Base-by-base conservation (phyloP, 2,329 filamentous ascomycete genomes). In the Fusarium citri region DNA sequence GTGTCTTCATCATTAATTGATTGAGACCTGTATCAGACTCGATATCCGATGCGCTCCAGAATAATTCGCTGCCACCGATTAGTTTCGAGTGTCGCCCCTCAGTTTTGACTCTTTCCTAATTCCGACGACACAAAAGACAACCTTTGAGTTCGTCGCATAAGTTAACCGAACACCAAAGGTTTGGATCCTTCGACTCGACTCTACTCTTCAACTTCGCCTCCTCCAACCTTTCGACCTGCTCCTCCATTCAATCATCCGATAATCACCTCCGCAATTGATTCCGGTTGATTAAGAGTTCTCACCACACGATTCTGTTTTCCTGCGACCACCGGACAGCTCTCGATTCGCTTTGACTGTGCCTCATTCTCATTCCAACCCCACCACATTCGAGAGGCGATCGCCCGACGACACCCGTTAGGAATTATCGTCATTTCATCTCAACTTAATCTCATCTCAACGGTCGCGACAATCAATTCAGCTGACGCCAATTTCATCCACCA, bases 361-460 rank as follows among this genome's bases (percentile, higher is more conserved):
- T 70, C 58, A 31, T 47, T 22, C 50, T 56, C 55, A 64, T 72
- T 62, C 66, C 64, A 61, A 69, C 60, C 65, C 60, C 64, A 65
- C 60, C 64, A 65, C 55, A 63, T 58, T 45, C 50, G 49, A 40
- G 50, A 71, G 50, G 47, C 53, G 51, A 71, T 71, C 63, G 55
- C 43, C 68, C 68, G 59, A 69, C 54, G 51, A 71, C 56, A 64
- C 50, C 62, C 48, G 48, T 55, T 49, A 63, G 53, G 50, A 54
- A 68, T 50, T 31, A 48, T 40, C 42, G 34, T 42, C 45, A 59
- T 22, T 42, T 40, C 50, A 49, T 51, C 59, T 51, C 59, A 26
- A 61, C 42, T 62, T 50, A 46, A 23, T 59, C 34, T 22, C 57
- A 55, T 30, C 40, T 62, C 54, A 50, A 64, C 62, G 58, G 51